Evolutionary conservation across 306 rosid species (phyloP).

Genomic region (Oemleria cerasiformis): DNA sequence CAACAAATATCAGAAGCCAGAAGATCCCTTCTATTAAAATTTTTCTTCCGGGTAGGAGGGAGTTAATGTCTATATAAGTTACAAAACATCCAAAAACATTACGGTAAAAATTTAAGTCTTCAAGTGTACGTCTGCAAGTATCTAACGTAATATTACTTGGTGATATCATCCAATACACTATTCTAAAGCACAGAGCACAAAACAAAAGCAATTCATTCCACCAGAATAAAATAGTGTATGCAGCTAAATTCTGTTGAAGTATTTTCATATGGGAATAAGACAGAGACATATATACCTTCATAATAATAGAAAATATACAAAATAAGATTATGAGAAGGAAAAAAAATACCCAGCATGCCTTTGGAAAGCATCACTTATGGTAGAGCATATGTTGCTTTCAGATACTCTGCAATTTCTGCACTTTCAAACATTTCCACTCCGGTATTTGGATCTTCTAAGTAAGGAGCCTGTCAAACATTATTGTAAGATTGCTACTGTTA

Average conservation of each 20-base stretch:
- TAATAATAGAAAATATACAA: constrained; percentile 13
- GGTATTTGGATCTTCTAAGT: constrained; percentile 91
- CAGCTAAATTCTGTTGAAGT: neutral
- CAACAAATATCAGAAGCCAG: neutral
- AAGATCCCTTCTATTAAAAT: neutral
- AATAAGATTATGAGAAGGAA: neutral
- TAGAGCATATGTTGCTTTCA: constrained; percentile 78
- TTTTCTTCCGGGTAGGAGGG: constrained; percentile 1
- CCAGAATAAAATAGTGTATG: constrained; percentile 10
- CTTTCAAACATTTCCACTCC: constrained; percentile 94
- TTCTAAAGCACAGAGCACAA: neutral
- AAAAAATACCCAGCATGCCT: constrained; percentile 15
- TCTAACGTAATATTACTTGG: neutral
- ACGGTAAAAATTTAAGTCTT: neutral
- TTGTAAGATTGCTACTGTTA: constrained; percentile 8
- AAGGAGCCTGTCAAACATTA: constrained; percentile 66
- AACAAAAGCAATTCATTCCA: constrained; percentile 10
- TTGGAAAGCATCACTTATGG: constrained; percentile 20
- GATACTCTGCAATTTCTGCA: constrained; percentile 85
- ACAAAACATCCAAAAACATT: no score
- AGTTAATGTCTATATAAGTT: neutral
- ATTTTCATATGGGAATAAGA: constrained; percentile 6
- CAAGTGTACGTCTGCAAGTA: neutral
- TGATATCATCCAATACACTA: neutral
- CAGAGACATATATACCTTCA: constrained; percentile 4